These are phyloP conservation scores for Phellopilus nigrolimitatus DNA, from an alignment of 1,284 basidiomycete species.

Conservation along the genomic window DNA sequence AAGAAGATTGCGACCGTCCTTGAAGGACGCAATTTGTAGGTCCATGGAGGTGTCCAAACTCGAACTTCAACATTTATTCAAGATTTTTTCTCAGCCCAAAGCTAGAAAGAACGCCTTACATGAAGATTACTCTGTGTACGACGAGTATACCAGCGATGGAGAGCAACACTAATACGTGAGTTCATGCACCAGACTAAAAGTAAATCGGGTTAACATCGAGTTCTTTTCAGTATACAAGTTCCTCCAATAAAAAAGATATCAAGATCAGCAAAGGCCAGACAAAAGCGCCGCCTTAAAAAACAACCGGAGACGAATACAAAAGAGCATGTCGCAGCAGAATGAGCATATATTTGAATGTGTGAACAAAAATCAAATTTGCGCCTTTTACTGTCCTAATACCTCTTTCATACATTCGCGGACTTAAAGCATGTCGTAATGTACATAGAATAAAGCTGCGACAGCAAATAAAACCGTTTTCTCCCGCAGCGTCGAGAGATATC, in stretches of 20 bases:
- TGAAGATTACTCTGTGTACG: conserved; percentile 67
- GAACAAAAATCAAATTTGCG: no score
- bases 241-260: conserved; percentile 49
- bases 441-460: no score
- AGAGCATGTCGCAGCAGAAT: neutral
- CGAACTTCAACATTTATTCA: neutral
- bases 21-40: conserved; percentile 56
- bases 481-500: no score
- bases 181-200: no score
- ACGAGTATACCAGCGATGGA: conserved; percentile 41
- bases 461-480: no score
- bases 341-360: neutral
- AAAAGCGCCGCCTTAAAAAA: conserved; percentile 43
- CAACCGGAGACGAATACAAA: conserved; percentile 12
- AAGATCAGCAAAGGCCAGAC: conserved; percentile 53
- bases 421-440: no score
- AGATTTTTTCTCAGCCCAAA: conserved; percentile 42
- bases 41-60: conserved; percentile 18
- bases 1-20: conserved; percentile 29
- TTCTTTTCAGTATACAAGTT: conserved; percentile 47
- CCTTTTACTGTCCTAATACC: no score
- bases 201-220: no score
- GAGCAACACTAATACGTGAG: conserved; percentile 22
- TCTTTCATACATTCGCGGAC: no score
- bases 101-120: conserved; percentile 63